Base-by-base conservation (phyloP, 805 yeast genomes). In the Candida suzukii region DNA sequence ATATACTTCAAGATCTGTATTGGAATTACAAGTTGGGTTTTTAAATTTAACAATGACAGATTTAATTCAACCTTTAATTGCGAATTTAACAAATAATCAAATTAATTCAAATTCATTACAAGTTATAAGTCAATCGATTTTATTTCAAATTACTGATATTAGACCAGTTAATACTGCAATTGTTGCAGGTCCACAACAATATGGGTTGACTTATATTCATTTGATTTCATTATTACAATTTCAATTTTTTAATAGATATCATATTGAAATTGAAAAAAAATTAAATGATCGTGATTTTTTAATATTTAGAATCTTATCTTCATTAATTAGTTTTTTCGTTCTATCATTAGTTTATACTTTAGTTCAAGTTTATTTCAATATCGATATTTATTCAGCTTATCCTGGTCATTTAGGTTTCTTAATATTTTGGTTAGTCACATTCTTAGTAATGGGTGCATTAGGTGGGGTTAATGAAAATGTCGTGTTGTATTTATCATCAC, bases 391-490 rank as follows among this genome's bases (percentile, higher is more conserved):
- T 4, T 44, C 41, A 3, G 67, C 84, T 0, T 82, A 74, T 53
- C 38, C 52, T 13, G 88, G 87, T 2, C 66, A 63, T 36, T 67
- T 74, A 3, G 91, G 91, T 1, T 83, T 83, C 54, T 62, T 82
- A 30, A 77, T 83, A 1, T 79, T 75, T 48, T 83, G 90, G 90
- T 62, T 78, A 65, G 54, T 76, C 31, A 72, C 78, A 7, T 83
- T 69, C 57, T 50, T 83, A 38, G 71, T 82, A 14, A 74, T 83
- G 78, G 64, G 76, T 47, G 82, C 87, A 0, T 75, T 83, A 14
- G 91, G 91, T 40, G 73, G 80, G 21, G 76, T 78, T 31, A 80
- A 78, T 53, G 91, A 84, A 58, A 74, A 78, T 42, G 64, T 72
- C 52, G 78, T 77, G 3, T 55, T 77, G 58, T 32, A 80, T 10